These are phyloP conservation scores for Eucalyptus fibrosa DNA, from an alignment of 345 rosid species.

Conservation along the genomic window DNA sequence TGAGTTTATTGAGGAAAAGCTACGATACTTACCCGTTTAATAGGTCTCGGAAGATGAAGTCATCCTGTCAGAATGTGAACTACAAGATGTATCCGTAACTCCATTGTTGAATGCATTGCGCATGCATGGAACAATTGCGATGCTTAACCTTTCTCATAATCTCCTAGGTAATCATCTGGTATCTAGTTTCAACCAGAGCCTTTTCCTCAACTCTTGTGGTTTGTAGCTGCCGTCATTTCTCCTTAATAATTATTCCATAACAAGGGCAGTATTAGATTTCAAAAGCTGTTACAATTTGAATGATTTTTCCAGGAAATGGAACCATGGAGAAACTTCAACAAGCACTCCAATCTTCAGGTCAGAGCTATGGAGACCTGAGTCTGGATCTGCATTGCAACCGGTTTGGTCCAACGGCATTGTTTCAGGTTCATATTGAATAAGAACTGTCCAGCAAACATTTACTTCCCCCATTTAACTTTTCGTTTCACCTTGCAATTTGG, in stretches of 20 bases:
- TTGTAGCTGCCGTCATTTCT: not conserved
- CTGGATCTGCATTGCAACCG: conserved; percentile 96
- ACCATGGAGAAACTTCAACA: conserved; percentile 87
- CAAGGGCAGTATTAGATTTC: not conserved
- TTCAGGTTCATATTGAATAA: conserved; percentile 43
- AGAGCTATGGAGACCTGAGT: conserved; percentile 67
- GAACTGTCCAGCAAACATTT: not conserved
- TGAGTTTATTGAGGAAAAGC: not conserved
- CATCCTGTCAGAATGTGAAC: conserved; percentile 59
- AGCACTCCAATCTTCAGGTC: conserved; percentile 52
- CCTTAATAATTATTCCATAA: not conserved
- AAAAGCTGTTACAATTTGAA: not conserved
- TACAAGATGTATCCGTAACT: conserved; percentile 83
- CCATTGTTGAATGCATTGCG: conserved; percentile 73
- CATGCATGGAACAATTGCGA: conserved; percentile 48
- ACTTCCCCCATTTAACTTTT: not conserved
- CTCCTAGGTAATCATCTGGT: conserved; percentile 46
- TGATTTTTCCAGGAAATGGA: conserved; percentile 58
- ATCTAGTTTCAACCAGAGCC: not conserved
- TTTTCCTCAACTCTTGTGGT: not conserved
- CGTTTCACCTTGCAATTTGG: not conserved
- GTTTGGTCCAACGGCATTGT: conserved; percentile 87
- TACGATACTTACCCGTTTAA: not conserved
- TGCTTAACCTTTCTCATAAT: conserved; percentile 85
- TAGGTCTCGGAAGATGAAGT: conserved; percentile 91